A percentile compares a stretch with the other conserved stretches of the same genome.
These are phyloP conservation scores for Penicillium waksmanii DNA, from an alignment of 495 filamentous ascomycete species.

Conservation along the genomic window DNA sequence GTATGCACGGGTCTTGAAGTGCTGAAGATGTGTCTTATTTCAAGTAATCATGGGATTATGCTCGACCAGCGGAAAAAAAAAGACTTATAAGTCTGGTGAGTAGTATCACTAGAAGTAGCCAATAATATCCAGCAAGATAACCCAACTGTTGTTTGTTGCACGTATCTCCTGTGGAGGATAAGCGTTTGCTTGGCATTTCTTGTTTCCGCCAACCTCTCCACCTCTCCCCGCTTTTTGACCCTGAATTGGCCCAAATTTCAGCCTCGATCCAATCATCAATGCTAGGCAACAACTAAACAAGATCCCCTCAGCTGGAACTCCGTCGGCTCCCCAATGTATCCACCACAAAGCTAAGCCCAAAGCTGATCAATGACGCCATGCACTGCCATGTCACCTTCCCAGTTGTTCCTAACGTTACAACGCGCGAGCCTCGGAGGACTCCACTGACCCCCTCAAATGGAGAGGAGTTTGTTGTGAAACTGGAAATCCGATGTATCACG, in stretches of 20 bases:
- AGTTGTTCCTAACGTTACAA: slow-evolving; percentile 24
- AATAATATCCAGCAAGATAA: too few species aligned
- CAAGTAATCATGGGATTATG: too few species aligned
- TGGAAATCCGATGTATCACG: background rate
- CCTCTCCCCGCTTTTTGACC: background rate
- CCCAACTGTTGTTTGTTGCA: too few species aligned
- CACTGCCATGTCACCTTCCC: slow-evolving; percentile 19
- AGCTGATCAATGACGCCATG: slow-evolving; percentile 13
- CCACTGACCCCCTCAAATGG: background rate
- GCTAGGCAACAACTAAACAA: background rate
- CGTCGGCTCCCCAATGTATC: background rate
- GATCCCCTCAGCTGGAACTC: background rate
- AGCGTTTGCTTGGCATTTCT: slow-evolving; percentile 4
- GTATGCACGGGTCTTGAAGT: too few species aligned
- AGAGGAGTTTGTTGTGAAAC: background rate
- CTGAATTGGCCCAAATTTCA: background rate
- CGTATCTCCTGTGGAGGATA: background rate
- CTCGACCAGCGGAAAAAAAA: too few species aligned
- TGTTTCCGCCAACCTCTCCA: background rate
- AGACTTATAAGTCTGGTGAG: too few species aligned
- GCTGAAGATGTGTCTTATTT: too few species aligned
- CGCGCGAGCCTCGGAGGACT: background rate
- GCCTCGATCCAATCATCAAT: too few species aligned
- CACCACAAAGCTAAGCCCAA: background rate
- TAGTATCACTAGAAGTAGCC: too few species aligned